Evolutionary conservation across 192 early-diverging fungal species (phyloP), one percentile per base, ranked within the genome.

Genomic region (Linderina pennispora): DNA sequence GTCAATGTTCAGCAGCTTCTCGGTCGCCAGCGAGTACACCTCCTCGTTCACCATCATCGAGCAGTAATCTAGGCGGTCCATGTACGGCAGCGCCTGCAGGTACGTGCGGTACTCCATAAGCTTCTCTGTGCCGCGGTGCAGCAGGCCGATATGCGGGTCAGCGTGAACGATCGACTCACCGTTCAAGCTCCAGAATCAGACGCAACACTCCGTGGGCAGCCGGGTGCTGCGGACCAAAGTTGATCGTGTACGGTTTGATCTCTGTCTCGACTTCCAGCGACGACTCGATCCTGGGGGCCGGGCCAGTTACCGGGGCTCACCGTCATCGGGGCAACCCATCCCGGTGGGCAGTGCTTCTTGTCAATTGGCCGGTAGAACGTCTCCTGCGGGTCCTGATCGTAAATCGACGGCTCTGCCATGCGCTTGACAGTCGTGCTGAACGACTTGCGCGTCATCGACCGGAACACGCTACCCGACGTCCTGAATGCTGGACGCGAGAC

Each of bases 11-110:
- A 98, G 82, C 25, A 98, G 79, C 64, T 98, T 98, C 68, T 98
- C 96, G 11, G 97, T 91, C 21, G 96, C 93, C 26, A 98, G 77
- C 35, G 93, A 95, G 70, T 97, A 98, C 9, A 86, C 86, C 77
- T 96, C 88, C 75, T 98, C 96, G 76, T 98, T 98, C 48, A 84
- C 85, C 96, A 98, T 98, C 93, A 98, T 98, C 31, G 96, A 98
- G 40, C 92, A 86, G 65, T 98, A 98, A 69, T 96, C 92, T 55
- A 94, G 77, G 42, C 93, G 93, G 70, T 96, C 96, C 77, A 98
- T 95, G 77, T 98, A 98, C 25, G 96, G 96, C 25, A 98, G 77
- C 38, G 93, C 91, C 70, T 98, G 96, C 26, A 94, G 75, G 60
- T 98, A 98, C 5, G 89, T 97, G 78, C 96, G 96, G 82, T 95